Conservation (phyloP, 2,329 filamentous ascomycete species). For the Fusarium euwallaceae region DNA sequence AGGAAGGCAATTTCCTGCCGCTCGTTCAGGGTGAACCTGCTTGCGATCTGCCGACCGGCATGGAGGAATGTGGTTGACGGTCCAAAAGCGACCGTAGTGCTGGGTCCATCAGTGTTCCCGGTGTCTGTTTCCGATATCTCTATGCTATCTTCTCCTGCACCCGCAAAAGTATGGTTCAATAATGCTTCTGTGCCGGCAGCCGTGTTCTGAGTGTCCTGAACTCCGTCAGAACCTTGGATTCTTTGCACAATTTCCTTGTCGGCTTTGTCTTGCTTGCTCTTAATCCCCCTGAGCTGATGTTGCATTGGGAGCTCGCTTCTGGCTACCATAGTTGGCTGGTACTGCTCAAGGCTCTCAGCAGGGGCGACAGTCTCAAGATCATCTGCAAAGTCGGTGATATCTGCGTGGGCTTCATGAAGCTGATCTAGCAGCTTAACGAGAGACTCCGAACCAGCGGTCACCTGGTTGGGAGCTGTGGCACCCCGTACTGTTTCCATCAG, state of each 20-base stretch:
- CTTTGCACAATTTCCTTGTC: neutral
- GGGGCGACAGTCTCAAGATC: neutral
- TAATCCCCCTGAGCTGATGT: neutral
- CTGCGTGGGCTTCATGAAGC: neutral
- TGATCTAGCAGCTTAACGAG: neutral
- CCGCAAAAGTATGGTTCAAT: neutral
- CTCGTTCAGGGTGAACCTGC: slow-evolving; percentile 1
- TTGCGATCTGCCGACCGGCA: neutral
- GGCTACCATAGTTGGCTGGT: neutral
- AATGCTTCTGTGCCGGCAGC: neutral
- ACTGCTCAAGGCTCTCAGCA: neutral
- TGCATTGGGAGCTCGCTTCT: neutral
- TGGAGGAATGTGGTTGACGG: neutral
- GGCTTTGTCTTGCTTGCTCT: neutral
- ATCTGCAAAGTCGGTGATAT: neutral
- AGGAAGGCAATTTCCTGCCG: slow-evolving; percentile 8
- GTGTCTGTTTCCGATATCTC: neutral
- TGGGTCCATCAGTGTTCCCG: neutral
- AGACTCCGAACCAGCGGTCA: neutral
- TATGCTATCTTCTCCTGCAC: neutral
- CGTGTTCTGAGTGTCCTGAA: neutral
- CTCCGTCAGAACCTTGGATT: neutral
- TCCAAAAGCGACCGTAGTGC: neutral
- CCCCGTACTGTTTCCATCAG: neutral
- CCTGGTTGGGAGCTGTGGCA: neutral